Base-by-base conservation (phyloP, 1,139 yeast species). In the Yamadazyma oceani region DNA sequence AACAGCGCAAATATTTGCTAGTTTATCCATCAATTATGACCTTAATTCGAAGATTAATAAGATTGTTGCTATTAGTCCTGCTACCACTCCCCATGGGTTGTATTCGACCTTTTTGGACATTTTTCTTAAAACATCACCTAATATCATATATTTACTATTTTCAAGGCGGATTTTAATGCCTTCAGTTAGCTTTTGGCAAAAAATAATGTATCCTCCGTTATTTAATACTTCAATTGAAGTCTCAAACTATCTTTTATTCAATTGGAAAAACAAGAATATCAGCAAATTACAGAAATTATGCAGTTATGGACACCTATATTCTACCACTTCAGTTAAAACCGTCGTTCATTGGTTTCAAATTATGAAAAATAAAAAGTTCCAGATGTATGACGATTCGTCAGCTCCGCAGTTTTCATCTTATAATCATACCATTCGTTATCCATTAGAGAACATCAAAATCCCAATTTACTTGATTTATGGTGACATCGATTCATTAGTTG, bases 321-420 rank as follows among this genome's bases (percentile, higher is more conserved):
- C 95, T 1, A 85, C 95, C 17, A 88, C 97, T 0, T 82, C 94
- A 3, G 97, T 89, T 32, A 90, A 90, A 60, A 80, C 87, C 17
- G 92, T 88, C 34, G 97, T 89, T 25, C 97, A 90, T 62, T 90
- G 97, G 97, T 90, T 90, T 58, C 97, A 90, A 62, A 88, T 90
- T 40, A 85, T 90, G 45, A 70, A 85, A 32, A 72, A 86, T n/a
- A 80, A 79, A 31, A 77, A 79, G 37, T 89, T 90, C 58, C 96
- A 88, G 59, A 84, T 90, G 95, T 90, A 81, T 60, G 90, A 84
- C 52, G 96, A 87, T 42, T 32, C 38, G 12, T 42, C 57, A 14
- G 58, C 50, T 32, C 8, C 14, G 14, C 30, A 14, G 30, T 46
- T 57, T 3, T 47, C 41, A 8, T 34, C 39, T 2, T 39, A 61